Evolutionary conservation across 768 basidiomycete species (phyloP).

Genomic region (Termitomyces sp.): DNA sequence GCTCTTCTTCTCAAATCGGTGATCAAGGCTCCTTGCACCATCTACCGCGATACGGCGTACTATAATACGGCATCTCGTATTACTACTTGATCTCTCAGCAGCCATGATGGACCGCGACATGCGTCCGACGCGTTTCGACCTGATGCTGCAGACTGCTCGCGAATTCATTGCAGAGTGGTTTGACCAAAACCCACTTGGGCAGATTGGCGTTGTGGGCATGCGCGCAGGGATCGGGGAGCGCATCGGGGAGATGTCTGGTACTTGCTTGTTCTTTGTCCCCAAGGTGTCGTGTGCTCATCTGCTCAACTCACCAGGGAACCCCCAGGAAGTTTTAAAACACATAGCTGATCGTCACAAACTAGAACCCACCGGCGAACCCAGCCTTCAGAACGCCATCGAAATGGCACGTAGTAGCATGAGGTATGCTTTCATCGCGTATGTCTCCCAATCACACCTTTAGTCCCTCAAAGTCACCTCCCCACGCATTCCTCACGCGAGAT

Average conservation of each 20-base stretch:
- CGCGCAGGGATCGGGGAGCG: constrained; percentile 87
- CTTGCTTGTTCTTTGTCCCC: constrained; percentile 11
- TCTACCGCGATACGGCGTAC: constrained; percentile 85
- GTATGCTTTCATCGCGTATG: constrained; percentile 33
- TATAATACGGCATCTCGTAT: constrained; percentile 92
- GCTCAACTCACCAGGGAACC: constrained; percentile 61
- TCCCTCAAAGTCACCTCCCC: constrained; percentile 76
- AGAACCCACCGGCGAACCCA: constrained; percentile 89
- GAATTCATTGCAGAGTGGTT: constrained; percentile 97
- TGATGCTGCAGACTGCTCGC: constrained; percentile 84
- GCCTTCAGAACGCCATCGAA: constrained; percentile 95
- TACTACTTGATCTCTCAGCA: constrained; percentile 86
- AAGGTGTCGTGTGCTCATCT: neutral
- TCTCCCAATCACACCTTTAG: neutral
- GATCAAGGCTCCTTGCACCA: constrained; percentile 66
- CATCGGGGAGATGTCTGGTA: constrained; percentile 90
- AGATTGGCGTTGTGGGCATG: constrained; percentile 94
- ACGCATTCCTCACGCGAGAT: constrained; percentile 96
- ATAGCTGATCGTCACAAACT: constrained; percentile 84
- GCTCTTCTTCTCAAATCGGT: neutral
- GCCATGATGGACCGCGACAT: constrained; percentile 96
- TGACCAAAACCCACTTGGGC: constrained; percentile 97
- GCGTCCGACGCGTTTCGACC: constrained; percentile 89
- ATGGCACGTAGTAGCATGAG: constrained; percentile 94
- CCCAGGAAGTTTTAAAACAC: constrained; percentile 88